Evolutionary conservation across 2,329 filamentous ascomycete species (phyloP).

Genomic region (Penicillium sp.): DNA sequence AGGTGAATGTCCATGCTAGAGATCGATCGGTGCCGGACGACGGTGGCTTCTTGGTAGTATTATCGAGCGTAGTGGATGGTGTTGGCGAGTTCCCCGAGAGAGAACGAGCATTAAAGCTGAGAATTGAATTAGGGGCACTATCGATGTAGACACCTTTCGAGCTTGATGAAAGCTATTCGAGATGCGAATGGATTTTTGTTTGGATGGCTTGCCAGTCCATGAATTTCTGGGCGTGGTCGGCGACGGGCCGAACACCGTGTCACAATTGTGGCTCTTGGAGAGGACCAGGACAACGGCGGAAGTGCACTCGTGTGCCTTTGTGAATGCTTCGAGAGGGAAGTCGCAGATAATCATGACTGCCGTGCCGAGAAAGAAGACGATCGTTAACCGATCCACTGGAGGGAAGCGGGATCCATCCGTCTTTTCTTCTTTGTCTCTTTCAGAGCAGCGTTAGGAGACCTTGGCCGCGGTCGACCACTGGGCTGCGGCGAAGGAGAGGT

Average conservation of each 20-base stretch:
- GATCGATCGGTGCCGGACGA: no score
- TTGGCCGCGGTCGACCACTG: no score
- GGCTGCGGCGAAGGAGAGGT: no score
- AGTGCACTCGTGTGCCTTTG: constrained; percentile 20
- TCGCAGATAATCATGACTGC: constrained; percentile 15
- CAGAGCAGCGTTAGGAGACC: background rate
- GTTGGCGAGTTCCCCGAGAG: no score
- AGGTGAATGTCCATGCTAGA: no score
- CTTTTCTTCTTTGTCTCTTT: background rate
- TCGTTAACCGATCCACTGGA: constrained; percentile 8
- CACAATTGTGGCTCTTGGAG: constrained; percentile 7
- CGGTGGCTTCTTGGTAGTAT: no score
- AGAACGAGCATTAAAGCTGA: no score
- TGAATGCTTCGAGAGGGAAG: constrained; percentile 29
- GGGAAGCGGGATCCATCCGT: background rate
- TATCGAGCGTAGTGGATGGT: no score
- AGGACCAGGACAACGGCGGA: constrained; percentile 18
- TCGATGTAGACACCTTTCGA: background rate
- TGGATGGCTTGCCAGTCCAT: constrained; percentile 4
- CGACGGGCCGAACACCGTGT: constrained; percentile 1
- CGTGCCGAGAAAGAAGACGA: constrained; percentile 27
- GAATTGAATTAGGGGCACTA: background rate
- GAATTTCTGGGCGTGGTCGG: constrained; percentile 1
- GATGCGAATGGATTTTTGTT: background rate
- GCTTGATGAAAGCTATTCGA: background rate